These are phyloP conservation scores for Pilobolus umbonatus DNA, from an alignment of 192 early-diverging fungal species.

Conservation along the genomic window DNA sequence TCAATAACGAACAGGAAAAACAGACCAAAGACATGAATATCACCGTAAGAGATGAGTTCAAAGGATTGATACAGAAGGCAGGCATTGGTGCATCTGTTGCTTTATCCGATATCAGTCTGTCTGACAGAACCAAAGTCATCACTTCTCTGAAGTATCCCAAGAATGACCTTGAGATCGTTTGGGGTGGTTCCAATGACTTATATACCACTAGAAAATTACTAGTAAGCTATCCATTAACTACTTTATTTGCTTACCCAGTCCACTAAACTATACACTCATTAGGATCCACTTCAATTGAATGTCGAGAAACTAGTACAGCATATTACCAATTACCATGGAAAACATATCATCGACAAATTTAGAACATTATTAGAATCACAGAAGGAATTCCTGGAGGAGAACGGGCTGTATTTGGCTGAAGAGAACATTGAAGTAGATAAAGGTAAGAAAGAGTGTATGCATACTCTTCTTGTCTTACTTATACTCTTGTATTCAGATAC, in stretches of 20 bases:
- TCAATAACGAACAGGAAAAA: conserved; percentile 16
- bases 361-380: conserved; percentile 36
- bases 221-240: too few relatives aligned
- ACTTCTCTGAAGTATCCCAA: conserved; percentile 43
- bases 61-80: conserved; percentile 28
- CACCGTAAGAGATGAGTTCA: conserved; percentile 24
- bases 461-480: too few relatives aligned
- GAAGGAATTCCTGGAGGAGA: conserved; percentile 28
- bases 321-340: conserved; percentile 37
- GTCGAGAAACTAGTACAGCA: conserved; percentile 40
- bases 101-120: conserved; percentile 13
- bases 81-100: conserved; percentile 32
- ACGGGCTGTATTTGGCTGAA: conserved; percentile 26
- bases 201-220: conserved; percentile 13
- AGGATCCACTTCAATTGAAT: conserved; percentile 42
- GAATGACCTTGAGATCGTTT: conserved; percentile 35
- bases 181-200: conserved; percentile 24
- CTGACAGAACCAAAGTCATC: conserved; percentile 26
- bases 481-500: too few relatives aligned
- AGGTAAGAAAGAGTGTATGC: too few relatives aligned
- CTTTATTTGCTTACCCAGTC: too few relatives aligned
- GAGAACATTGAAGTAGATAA: too few relatives aligned
- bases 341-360: conserved; percentile 42
- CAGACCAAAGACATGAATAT: not conserved
- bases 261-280: too few relatives aligned